A percentile compares a stretch with the other conserved stretches of the same genome.
Evolutionary conservation across 176 grass and related monocot genomes (phyloP).

Genomic region (Cymbopogon citratus): DNA sequence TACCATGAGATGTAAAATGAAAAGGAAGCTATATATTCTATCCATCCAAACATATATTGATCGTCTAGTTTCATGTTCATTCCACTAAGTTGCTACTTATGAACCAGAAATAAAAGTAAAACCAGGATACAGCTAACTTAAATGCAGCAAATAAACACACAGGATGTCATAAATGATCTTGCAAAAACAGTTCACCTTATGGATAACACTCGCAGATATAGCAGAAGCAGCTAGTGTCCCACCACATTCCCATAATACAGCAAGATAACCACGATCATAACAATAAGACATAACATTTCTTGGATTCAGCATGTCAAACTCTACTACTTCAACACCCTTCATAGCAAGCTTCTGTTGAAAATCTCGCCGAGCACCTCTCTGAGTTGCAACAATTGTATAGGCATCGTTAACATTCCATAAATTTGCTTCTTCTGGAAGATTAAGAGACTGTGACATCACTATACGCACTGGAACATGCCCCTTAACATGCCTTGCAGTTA

Average conservation of each 20-base stretch:
- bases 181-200: conserved; percentile 57
- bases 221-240: conserved; percentile 73
- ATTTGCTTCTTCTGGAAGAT: conserved; percentile 87
- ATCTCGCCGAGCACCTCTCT: conserved; percentile 84
- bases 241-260: conserved; percentile 94
- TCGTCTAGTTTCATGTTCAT: not conserved
- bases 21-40: not conserved
- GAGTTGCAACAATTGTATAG: conserved; percentile 88
- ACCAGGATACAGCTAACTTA: not conserved
- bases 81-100: not conserved
- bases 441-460: conserved; percentile 82
- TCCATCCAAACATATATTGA: not conserved
- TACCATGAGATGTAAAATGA: not conserved
- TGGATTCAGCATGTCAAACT: conserved; percentile 93
- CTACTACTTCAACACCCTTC: conserved; percentile 95
- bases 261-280: conserved; percentile 87
- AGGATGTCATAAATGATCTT: not conserved
- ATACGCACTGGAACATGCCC: conserved; percentile 74
- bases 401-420: conserved; percentile 88
- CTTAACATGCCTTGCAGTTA: conserved; percentile 92
- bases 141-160: not conserved
- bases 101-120: not conserved
- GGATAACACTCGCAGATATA: conserved; percentile 86
- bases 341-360: conserved; percentile 80
- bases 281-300: conserved; percentile 93